A percentile compares a stretch with the other conserved stretches of the same genome.
These are phyloP conservation scores for Fusarium incarnatum DNA, from an alignment of 2,329 filamentous ascomycete species.

Conservation along the genomic window DNA sequence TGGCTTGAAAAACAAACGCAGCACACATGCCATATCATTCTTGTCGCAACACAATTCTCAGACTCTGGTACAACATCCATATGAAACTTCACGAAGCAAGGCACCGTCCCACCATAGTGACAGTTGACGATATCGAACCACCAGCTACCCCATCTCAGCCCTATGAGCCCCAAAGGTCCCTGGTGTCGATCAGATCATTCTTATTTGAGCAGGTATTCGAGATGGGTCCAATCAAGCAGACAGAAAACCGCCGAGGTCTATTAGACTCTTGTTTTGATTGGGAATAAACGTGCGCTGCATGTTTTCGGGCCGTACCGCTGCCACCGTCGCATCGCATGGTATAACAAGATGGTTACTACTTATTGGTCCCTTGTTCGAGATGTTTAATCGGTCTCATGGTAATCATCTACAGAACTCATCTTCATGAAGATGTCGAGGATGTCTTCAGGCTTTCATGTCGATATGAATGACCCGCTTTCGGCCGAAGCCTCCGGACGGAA, in stretches of 20 bases:
- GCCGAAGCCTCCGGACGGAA: slow-evolving; percentile 25
- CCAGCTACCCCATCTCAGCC: background rate
- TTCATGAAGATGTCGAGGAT: no score
- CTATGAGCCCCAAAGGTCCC: background rate
- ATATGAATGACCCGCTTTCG: slow-evolving; percentile 26
- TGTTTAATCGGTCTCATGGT: background rate
- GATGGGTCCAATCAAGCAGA: background rate
- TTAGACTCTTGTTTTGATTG: background rate
- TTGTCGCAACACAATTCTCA: background rate
- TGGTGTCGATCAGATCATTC: background rate
- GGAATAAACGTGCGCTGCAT: slow-evolving; percentile 14
- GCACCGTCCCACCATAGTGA: background rate
- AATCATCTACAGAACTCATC: background rate
- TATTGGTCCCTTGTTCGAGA: background rate
- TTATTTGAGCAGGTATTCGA: background rate
- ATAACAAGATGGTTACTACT: background rate
- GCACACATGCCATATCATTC: background rate
- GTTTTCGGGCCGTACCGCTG: slow-evolving; percentile 32
- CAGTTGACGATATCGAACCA: background rate
- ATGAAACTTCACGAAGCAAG: background rate
- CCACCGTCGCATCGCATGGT: background rate
- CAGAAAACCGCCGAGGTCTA: background rate
- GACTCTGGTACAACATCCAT: background rate
- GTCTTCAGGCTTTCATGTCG: no score
- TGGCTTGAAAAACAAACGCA: background rate